These are phyloP conservation scores for Amanita jacksonii DNA, from an alignment of 768 basidiomycete species.

Conservation along the genomic window DNA sequence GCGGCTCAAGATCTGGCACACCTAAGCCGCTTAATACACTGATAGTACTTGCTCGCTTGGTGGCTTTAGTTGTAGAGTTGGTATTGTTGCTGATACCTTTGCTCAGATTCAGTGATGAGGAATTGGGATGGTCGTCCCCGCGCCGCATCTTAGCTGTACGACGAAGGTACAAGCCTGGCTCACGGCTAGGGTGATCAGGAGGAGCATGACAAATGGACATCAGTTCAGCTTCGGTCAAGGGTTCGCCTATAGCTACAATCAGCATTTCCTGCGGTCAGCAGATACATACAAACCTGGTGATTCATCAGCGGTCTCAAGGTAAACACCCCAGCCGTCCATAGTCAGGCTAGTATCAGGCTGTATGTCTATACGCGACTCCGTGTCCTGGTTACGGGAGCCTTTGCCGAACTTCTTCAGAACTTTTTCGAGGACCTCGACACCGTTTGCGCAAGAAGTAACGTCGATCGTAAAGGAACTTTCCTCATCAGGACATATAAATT, in stretches of 20 bases:
- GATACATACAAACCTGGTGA: constrained; percentile 35
- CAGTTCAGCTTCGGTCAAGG: constrained; percentile 74
- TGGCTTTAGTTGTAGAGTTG: constrained; percentile 33
- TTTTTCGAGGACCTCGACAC: constrained; percentile 80
- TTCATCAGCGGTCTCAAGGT: constrained; percentile 51
- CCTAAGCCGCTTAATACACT: constrained; percentile 93
- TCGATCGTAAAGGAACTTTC: constrained; percentile 71
- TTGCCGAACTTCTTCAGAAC: constrained; percentile 89
- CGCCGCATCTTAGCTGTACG: constrained; percentile 35
- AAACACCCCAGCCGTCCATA: constrained; percentile 89
- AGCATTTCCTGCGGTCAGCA: not conserved
- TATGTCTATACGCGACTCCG: constrained; percentile 37
- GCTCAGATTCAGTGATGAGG: constrained; percentile 22
- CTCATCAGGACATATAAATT: constrained; percentile 81
- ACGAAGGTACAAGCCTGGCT: constrained; percentile 70
- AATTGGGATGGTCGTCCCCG: constrained; percentile 31
- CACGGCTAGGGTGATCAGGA: constrained; percentile 68
- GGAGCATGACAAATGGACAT: constrained; percentile 77
- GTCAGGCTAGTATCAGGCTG: constrained; percentile 65
- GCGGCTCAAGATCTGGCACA: constrained; percentile 62
- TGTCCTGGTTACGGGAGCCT: constrained; percentile 31
- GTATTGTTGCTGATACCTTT: constrained; percentile 13
- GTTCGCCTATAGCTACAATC: constrained; percentile 38
- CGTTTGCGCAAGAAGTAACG: constrained; percentile 69
- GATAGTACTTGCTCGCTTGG: constrained; percentile 90